Conservation (phyloP, 306 rosid species). For the Glycyrrhiza uralensis region DNA sequence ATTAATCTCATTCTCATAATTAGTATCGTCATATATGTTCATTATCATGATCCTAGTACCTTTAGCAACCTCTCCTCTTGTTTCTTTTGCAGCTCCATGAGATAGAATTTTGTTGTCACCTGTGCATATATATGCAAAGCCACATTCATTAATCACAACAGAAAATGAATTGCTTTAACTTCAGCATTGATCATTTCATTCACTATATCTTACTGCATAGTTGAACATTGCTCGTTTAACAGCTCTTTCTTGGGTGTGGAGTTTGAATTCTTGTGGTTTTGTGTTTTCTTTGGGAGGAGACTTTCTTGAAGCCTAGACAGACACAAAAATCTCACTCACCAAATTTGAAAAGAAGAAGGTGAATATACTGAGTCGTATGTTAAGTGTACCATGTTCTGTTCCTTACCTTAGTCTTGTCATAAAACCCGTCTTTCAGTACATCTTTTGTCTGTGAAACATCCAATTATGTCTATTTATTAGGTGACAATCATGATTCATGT, state of each 20-base stretch:
- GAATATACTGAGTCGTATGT: not conserved
- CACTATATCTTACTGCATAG: constrained; percentile 55
- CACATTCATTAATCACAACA: constrained; percentile 4
- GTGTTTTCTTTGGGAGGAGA: constrained; percentile 61
- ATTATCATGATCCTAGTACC: constrained; percentile 39
- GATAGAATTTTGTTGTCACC: constrained; percentile 72
- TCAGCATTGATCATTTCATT: not conserved
- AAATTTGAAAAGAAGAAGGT: not conserved
- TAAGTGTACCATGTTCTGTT: not conserved
- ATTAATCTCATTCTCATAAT: not conserved
- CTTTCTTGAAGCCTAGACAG: constrained; percentile 47
- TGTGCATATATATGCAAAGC: constrained; percentile 20
- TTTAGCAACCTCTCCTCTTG: constrained; percentile 63
- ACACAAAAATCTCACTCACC: constrained; percentile 7
- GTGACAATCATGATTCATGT: constrained; percentile 20
- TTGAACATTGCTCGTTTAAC: constrained; percentile 84
- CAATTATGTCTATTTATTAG: constrained; percentile 26
- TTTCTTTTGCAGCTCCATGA: constrained; percentile 65
- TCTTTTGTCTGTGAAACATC: constrained; percentile 55
- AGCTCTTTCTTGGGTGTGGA: constrained; percentile 87
- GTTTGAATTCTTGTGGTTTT: constrained; percentile 76
- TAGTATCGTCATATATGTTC: not conserved
- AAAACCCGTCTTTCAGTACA: constrained; percentile 42
- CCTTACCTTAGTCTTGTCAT: constrained; percentile 48
- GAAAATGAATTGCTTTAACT: not conserved